Percentiles rank a stretch among this genome's conserved stretches.
Conservation (phyloP, 495 filamentous ascomycete species). For the Annulohypoxylon nitens region DNA sequence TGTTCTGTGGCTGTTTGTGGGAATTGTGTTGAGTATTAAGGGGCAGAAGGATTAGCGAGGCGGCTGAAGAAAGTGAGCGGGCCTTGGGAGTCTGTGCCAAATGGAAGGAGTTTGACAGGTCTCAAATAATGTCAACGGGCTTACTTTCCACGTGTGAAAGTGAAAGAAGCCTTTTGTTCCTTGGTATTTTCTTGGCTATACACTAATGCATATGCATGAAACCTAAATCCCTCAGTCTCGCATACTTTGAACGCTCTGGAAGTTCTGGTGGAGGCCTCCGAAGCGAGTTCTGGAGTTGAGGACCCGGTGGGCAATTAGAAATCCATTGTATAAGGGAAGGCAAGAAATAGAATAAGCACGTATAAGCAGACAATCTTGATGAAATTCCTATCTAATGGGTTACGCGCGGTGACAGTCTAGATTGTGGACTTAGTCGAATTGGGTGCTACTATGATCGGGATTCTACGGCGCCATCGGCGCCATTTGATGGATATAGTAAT, state of each 20-base stretch:
- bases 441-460: constrained; percentile 3
- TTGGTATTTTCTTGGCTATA: constrained; percentile 32
- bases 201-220: constrained; percentile 26
- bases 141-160: not conserved
- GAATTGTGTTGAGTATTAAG: constrained; percentile 11
- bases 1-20: not conserved
- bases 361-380: not conserved
- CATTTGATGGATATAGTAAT: constrained; percentile 11
- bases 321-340: not conserved
- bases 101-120: constrained; percentile 3
- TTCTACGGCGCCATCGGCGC: not conserved
- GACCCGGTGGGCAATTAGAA: not conserved
- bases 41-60: not conserved
- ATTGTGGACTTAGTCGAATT: not conserved
- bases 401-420: not conserved
- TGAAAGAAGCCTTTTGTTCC: constrained; percentile 14
- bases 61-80: not conserved
- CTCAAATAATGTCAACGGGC: not conserved
- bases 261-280: not conserved
- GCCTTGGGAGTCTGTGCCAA: not conserved
- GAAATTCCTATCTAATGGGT: not conserved
- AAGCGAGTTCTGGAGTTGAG: not conserved
- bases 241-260: not conserved
- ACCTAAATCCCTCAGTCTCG: constrained; percentile 37
- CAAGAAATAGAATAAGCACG: constrained; percentile 4